Conservation (phyloP, 2,329 filamentous ascomycete genomes). For the Lachnellula cervina region DNA sequence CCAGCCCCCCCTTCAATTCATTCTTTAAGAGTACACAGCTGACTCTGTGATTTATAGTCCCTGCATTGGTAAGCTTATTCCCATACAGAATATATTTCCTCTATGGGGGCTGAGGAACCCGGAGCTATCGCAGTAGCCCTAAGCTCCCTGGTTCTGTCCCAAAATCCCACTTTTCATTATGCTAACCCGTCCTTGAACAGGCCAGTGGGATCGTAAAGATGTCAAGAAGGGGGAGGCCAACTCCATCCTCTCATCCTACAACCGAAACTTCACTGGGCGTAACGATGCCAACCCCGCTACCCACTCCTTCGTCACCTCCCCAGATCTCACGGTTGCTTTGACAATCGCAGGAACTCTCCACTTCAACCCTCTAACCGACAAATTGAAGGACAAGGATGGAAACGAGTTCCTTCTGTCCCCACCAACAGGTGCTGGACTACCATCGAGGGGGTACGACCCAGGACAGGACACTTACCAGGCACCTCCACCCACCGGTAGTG, state of each 20-base stretch:
- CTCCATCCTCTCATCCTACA: conserved; percentile 98
- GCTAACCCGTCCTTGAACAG: conserved; percentile 60
- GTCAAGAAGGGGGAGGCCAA: conserved; percentile 94
- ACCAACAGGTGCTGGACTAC: conserved; percentile 78
- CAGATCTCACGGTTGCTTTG: conserved; percentile 83
- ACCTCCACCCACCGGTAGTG: conserved; percentile 71
- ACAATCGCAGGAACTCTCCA: conserved; percentile 76
- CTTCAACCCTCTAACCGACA: conserved; percentile 95
- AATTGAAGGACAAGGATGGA: conserved; percentile 88
- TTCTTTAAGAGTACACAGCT: too few species aligned
- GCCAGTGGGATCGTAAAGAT: conserved; percentile 91
- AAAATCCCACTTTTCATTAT: not conserved
- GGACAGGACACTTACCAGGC: conserved; percentile 95
- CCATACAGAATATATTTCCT: too few species aligned
- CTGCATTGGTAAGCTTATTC: too few species aligned
- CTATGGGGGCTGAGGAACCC: too few species aligned
- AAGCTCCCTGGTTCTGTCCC: too few species aligned
- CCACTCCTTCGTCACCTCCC: conserved; percentile 88
- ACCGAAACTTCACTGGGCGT: conserved; percentile 98
- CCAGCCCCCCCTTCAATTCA: too few species aligned
- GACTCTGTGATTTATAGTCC: too few species aligned
- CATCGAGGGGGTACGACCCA: conserved; percentile 77
- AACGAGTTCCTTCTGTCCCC: conserved; percentile 87
- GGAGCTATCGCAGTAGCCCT: too few species aligned
- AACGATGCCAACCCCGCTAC: conserved; percentile 95